Evolutionary conservation across 139 green algal genomes (phyloP), one percentile per base, ranked within the genome.

Genomic region (Desmodesmus armatus): DNA sequence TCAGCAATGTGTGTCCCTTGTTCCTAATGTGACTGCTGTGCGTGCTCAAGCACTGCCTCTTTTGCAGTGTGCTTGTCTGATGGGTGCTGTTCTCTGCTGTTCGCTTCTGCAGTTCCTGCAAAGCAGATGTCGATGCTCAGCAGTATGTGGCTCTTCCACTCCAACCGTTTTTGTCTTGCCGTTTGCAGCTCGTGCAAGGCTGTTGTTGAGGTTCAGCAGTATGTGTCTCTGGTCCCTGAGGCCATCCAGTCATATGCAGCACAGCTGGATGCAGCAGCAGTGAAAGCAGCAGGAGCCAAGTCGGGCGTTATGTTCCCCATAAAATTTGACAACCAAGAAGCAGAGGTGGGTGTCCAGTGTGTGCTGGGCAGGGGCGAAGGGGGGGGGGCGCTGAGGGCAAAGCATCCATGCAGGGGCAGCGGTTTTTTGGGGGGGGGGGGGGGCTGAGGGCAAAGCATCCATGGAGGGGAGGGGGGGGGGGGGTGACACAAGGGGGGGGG

Each of bases 291-390:
- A 23, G 75, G 75, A 4, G 35, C 62, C n/a, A 76, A 40, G 67
- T 55, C 37, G 11, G 58, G 67, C 49, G 41, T 31, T 7, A 5
- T 40, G 4, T 86, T 94, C 43, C 89, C 89, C 17, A 86, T 92
- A 71, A 90, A 87, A 72, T 94, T 93, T 73, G 87, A 90, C 75
- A 89, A 53, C 60, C 40, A 86, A 35, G 85, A 92, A 74, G 87
- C 87, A 73, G 91, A 94, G 84, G 89, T 91, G 51, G 27, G 83
- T 13, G n/a, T n/a, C n/a, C n/a, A n/a, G n/a, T n/a, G n/a, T n/a
- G n/a, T n/a, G n/a, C n/a, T n/a, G n/a, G n/a, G n/a, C n/a, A n/a
- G n/a, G n/a, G n/a, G n/a, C n/a, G n/a, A n/a, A n/a, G n/a, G n/a
- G n/a, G n/a, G n/a, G n/a, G n/a, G n/a, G n/a, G n/a, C n/a, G n/a